phyloP scores from a whole-genome alignment of 2,329 filamentous ascomycete genomes.

The Fusarium sarcochroum region DNA sequence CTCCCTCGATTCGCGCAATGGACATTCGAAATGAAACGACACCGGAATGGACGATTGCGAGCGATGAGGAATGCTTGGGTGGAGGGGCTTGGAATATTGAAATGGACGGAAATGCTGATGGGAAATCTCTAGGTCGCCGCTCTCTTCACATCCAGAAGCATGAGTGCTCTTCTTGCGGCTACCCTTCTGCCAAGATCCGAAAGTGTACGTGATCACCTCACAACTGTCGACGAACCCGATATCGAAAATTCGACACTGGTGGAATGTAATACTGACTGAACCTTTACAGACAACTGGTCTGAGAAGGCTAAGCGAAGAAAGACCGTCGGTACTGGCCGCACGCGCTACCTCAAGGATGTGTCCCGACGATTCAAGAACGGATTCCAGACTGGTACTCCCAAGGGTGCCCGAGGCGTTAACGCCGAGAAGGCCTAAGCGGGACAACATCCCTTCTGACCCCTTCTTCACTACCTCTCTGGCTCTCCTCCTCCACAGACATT shows the following conservation, averaged over 20 bases:
- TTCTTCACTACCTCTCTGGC: constrained; percentile 33
- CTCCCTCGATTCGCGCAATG: constrained; percentile 32
- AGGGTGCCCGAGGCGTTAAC: constrained; percentile 80
- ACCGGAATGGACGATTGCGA: constrained; percentile 26
- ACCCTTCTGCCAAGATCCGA: constrained; percentile 96
- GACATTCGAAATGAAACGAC: constrained; percentile 28
- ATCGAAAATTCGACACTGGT: constrained; percentile 15
- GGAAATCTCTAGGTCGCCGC: constrained; percentile 78
- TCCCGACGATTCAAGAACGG: constrained; percentile 97
- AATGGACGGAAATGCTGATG: constrained; percentile 45
- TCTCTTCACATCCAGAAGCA: constrained; percentile 99
- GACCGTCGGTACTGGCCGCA: constrained; percentile 97
- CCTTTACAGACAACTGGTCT: constrained; percentile 91
- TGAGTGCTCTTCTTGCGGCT: constrained; percentile 95
- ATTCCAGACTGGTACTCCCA: constrained; percentile 91
- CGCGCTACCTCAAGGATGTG: constrained; percentile 94
- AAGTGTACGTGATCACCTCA: constrained; percentile 83
- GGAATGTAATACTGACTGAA: constrained; percentile 37
- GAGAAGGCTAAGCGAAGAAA: constrained; percentile 99
- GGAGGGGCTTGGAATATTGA: constrained; percentile 10
- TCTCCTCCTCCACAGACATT: constrained; percentile 29
- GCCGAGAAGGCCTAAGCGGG: constrained; percentile 55
- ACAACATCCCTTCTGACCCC: constrained; percentile 38
- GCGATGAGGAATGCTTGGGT: constrained; percentile 31
- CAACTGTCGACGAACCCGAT: constrained; percentile 21